These are phyloP conservation scores for Hypomyces rosellus DNA, from an alignment of 2,329 filamentous ascomycete genomes.

Conservation along the genomic window DNA sequence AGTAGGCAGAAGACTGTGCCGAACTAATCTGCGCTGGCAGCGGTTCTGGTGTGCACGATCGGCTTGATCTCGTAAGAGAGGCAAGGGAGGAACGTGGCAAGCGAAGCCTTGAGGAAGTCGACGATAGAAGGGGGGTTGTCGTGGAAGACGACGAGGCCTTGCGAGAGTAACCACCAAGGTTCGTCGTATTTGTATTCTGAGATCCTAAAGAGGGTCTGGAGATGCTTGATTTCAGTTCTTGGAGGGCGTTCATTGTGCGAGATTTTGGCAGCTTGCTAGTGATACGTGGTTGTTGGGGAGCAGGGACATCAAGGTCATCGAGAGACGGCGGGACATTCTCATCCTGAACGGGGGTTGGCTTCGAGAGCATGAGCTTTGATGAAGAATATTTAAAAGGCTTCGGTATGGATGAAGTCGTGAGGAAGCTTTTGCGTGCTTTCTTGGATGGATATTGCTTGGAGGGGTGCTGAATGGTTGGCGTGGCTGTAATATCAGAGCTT, in stretches of 20 bases:
- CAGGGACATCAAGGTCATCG: neutral
- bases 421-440: slow-evolving; percentile 13
- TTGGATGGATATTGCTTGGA: slow-evolving; percentile 9
- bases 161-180: slow-evolving; percentile 11
- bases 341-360: slow-evolving; percentile 14
- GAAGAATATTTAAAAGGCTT: slow-evolving; percentile 13
- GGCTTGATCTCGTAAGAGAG: slow-evolving; percentile 14
- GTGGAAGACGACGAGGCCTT: slow-evolving; percentile 17
- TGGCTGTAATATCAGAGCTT: slow-evolving; percentile 22
- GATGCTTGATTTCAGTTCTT: slow-evolving; percentile 39
- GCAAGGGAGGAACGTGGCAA: slow-evolving; percentile 14
- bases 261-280: slow-evolving; percentile 35
- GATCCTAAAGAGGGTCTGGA: slow-evolving; percentile 27
- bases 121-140: slow-evolving; percentile 12
- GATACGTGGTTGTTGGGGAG: neutral
- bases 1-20: slow-evolving; percentile 47
- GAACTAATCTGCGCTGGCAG: slow-evolving; percentile 29
- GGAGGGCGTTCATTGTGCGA: slow-evolving; percentile 38
- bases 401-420: slow-evolving; percentile 12
- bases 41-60: slow-evolving; percentile 11
- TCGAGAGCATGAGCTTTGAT: slow-evolving; percentile 12
- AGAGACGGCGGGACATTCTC: slow-evolving; percentile 21
- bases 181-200: slow-evolving; percentile 13
- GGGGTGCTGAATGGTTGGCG: slow-evolving; percentile 14
- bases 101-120: slow-evolving; percentile 16